These are phyloP conservation scores for Lophium mytilinum DNA, from an alignment of 495 filamentous ascomycete genomes.

Conservation along the genomic window DNA sequence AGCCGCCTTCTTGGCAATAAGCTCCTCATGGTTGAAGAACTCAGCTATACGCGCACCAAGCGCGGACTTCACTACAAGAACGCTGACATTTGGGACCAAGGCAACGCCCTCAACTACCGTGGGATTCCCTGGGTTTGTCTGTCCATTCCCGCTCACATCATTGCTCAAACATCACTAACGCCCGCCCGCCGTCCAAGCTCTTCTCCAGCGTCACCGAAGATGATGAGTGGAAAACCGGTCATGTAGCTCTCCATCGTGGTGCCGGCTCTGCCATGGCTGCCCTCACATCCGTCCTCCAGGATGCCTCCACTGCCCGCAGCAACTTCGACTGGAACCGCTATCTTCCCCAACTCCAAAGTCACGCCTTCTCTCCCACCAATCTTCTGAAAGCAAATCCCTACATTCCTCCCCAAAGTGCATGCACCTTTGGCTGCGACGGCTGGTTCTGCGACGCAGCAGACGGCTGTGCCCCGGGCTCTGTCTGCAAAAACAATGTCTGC, in stretches of 20 bases:
- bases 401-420: constrained; percentile 13
- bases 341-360: constrained; percentile 4
- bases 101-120: constrained; percentile 21
- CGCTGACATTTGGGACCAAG: constrained; percentile 18
- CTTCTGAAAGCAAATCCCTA: constrained; percentile 12
- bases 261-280: constrained; percentile 10
- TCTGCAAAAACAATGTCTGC: constrained; percentile 23
- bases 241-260: constrained; percentile 2
- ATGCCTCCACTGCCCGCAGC: constrained; percentile 9
- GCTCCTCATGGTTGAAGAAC: constrained; percentile 19
- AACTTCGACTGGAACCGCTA: constrained; percentile 16
- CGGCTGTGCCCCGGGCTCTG: constrained; percentile 11
- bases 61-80: constrained; percentile 11
- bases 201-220: constrained; percentile 10
- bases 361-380: constrained; percentile 5
- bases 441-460: constrained; percentile 16
- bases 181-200: constrained; percentile 1
- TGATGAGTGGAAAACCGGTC: constrained; percentile 8
- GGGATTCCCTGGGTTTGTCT: constrained; percentile 21
- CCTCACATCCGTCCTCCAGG: constrained; percentile 3
- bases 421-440: constrained; percentile 18
- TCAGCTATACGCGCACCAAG: constrained; percentile 6
- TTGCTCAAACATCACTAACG: not conserved
- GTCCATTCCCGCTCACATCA: not conserved
- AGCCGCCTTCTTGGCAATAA: constrained; percentile 14